A percentile compares a stretch with the other conserved stretches of the same genome.
phyloP scores from a whole-genome alignment of 305 asterid species.

The Fraxinus platypoda region DNA sequence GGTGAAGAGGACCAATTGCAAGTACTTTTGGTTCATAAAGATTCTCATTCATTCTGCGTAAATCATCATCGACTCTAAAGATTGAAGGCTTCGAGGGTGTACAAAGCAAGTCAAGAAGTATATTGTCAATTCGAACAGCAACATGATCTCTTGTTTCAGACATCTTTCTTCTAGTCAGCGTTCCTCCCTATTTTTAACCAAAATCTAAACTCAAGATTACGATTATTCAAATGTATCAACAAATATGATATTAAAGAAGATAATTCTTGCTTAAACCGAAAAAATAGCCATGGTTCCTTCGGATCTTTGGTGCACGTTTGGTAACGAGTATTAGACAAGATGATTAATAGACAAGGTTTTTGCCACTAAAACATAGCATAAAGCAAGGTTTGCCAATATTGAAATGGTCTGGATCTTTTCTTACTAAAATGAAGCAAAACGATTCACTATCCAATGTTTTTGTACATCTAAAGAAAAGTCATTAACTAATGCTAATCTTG shows the following conservation, averaged over 20 bases:
- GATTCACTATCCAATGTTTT: not conserved
- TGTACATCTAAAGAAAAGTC: not conserved
- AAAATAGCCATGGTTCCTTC: not conserved
- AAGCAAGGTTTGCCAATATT: not conserved
- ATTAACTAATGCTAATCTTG: too few species aligned
- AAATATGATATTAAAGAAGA: not conserved
- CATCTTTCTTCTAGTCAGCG: slow-evolving; percentile 16
- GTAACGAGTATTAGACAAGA: not conserved
- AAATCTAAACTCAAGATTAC: not conserved
- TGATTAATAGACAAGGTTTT: not conserved
- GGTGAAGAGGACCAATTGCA: slow-evolving; percentile 17
- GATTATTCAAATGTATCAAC: not conserved
- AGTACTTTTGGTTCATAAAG: slow-evolving; percentile 18
- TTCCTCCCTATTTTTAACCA: not conserved
- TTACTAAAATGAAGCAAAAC: too few species aligned
- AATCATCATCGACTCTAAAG: slow-evolving; percentile 14
- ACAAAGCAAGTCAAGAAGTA: not conserved
- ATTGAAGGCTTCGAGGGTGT: slow-evolving; percentile 9
- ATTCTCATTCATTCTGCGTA: not conserved
- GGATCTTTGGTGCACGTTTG: not conserved
- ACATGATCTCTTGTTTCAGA: slow-evolving; percentile 14
- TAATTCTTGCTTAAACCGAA: not conserved
- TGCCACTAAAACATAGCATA: not conserved
- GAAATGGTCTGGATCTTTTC: too few species aligned
- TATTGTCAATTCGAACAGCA: not conserved